Base-by-base conservation (phyloP, 306 rosid genomes). In the Prunus persica region DNA sequence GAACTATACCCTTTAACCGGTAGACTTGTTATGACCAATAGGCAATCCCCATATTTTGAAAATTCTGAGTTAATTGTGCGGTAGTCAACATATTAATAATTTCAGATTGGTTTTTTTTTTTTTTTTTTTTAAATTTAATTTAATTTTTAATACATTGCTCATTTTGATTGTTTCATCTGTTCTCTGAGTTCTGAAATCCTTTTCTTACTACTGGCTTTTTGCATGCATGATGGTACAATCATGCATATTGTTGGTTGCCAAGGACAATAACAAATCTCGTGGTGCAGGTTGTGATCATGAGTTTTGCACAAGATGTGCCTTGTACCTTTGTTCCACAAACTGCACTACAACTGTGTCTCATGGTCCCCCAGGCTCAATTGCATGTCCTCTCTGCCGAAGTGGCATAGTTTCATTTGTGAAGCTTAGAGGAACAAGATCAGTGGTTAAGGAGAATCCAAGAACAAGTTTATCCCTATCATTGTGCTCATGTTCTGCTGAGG, bases 231-330 rank as follows among this genome's bases (percentile, higher is more conserved):
- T 65, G 70, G 50, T 41, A 67, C 55, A 65, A 45, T 45, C 32
- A 20, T 70, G 72, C 49, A 65, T 19, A 32, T 45, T 28, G 19
- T 77, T 19, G 14, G 34, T 60, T n/a, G 13, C 18, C 65, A 25
- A 49, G 20, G 46, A 56, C 20, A 20, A 10, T 72, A 61, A 57
- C 64, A 67, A n/a, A 56, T 65, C 30, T 54, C 49, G 34, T 61
- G 57, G 57, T 85, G 81, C 96, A 92, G 99, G 97, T 72, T 95
- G 97, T 78, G 97, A 89, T 54, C 99, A 95, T 57, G 99, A 95
- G 83, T 92, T 92, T 83, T 95, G 99, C 86, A 88, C 96, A 34
- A 89, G 86, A 30, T 95, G 97, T 82, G 99, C 97, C 45, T 83
- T 95, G 83, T 92, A 95, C 83, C 92, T 92, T 30, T 95, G 99